phyloP scores from a whole-genome alignment of 108 stramenopile species.

The Fragilariopsis cylindrus region DNA sequence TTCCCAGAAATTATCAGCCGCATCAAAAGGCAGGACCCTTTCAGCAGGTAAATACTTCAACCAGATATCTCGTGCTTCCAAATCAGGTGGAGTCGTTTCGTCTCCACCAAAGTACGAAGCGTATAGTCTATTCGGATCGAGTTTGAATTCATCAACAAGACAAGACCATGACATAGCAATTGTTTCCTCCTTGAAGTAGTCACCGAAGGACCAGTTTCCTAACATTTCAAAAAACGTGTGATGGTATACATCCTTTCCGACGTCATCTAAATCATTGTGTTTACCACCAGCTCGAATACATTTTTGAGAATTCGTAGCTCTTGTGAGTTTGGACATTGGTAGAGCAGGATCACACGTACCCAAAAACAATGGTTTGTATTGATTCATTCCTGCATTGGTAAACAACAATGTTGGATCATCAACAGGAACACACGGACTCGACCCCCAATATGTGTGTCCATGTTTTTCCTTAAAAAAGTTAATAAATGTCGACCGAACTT shows the following conservation, averaged over 20 bases:
- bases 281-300: slow-evolving; percentile 99
- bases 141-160: slow-evolving; percentile 87
- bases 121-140: slow-evolving; percentile 87
- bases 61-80: slow-evolving; percentile 92
- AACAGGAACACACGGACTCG: slow-evolving; percentile 96
- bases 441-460: slow-evolving; percentile 84
- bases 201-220: slow-evolving; percentile 98
- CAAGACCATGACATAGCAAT: slow-evolving; percentile 97
- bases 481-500: slow-evolving; percentile 95
- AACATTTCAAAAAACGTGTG: slow-evolving; percentile 99
- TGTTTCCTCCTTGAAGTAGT: slow-evolving; percentile 99
- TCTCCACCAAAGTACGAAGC: slow-evolving; percentile 99
- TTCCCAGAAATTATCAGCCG: slow-evolving; percentile 99
- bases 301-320: slow-evolving; percentile 98
- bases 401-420: slow-evolving; percentile 99
- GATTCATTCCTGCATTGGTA: slow-evolving; percentile 99
- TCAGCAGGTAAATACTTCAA: slow-evolving; percentile 88
- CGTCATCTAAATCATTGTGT: slow-evolving; percentile 99
- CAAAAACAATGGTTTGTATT: slow-evolving; percentile 98
- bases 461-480: slow-evolving; percentile 89
- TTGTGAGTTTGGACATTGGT: slow-evolving; percentile 82
- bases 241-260: slow-evolving; percentile 99
- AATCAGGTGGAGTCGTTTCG: slow-evolving; percentile 83
- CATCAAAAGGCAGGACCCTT: slow-evolving; percentile 93
- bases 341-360: slow-evolving; percentile 93